These are phyloP conservation scores for Neurospora sp. DNA, from an alignment of 495 filamentous ascomycete genomes.

Conservation along the genomic window DNA sequence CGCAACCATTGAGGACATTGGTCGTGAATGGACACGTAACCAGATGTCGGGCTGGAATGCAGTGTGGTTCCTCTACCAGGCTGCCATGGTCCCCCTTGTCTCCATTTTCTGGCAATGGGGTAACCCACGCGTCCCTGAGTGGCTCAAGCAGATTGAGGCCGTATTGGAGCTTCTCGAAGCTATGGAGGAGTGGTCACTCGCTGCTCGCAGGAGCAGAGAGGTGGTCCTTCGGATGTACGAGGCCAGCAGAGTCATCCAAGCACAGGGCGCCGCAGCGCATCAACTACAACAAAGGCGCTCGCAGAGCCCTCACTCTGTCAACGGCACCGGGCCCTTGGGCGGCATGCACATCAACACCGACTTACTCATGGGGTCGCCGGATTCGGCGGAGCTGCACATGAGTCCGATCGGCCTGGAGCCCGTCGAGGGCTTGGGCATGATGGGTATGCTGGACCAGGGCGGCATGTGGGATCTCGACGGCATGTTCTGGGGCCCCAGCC, in stretches of 20 bases:
- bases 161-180: conserved; percentile 58
- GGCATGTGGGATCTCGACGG: conserved; percentile 47
- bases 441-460: conserved; percentile 43
- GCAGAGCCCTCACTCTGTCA: conserved; percentile 13
- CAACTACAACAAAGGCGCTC: conserved; percentile 8
- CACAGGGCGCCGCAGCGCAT: conserved; percentile 23
- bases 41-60: conserved; percentile 75
- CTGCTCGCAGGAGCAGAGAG: conserved; percentile 57
- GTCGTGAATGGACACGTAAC: conserved; percentile 55
- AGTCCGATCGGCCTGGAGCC: conserved; percentile 40
- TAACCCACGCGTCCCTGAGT: conserved; percentile 41
- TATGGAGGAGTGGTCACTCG: conserved; percentile 60
- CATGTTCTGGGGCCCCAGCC: conserved; percentile 36
- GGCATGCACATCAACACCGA: conserved; percentile 26
- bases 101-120: conserved; percentile 57
- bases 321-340: neutral
- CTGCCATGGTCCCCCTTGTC: conserved; percentile 65
- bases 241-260: conserved; percentile 36
- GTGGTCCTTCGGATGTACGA: conserved; percentile 61
- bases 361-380: conserved; percentile 24
- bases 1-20: conserved; percentile 60
- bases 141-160: conserved; percentile 57
- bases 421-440: conserved; percentile 40
- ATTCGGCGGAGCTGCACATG: conserved; percentile 30
- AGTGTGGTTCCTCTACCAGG: conserved; percentile 76